Percentiles rank a stretch among this genome's conserved stretches.
phyloP scores from a whole-genome alignment of 352 stramenopile genomes.

The Pythium dissotocum region DNA sequence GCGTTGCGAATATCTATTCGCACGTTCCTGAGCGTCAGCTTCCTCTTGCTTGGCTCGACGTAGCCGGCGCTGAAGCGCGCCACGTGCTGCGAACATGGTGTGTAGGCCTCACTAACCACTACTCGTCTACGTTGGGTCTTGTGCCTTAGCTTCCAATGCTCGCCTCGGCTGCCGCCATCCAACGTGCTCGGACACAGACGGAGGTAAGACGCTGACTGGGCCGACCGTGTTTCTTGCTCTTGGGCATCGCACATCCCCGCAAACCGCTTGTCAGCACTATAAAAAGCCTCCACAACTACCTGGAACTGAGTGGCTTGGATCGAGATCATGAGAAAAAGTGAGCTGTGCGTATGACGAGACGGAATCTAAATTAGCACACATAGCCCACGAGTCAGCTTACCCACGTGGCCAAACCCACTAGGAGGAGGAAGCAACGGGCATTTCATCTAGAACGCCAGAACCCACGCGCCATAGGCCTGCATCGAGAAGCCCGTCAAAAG shows the following conservation, averaged over 20 bases:
- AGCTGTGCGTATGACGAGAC: not conserved
- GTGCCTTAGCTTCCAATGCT: not conserved
- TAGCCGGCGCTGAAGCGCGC: constrained; percentile 15
- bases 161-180: not conserved
- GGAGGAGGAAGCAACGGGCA: not conserved
- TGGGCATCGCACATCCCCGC: not conserved
- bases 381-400: not conserved
- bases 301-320: not conserved
- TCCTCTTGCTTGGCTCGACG: constrained; percentile 14
- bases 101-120: no score
- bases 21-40: not conserved
- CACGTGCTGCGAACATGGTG: constrained; percentile 22
- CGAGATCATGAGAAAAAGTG: not conserved
- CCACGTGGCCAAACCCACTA: no score
- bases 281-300: not conserved
- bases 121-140: not conserved
- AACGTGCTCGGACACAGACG: not conserved
- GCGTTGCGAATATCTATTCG: not conserved
- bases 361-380: not conserved
- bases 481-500: not conserved
- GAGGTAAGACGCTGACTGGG: not conserved
- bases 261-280: not conserved
- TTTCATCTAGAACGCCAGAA: not conserved
- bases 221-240: not conserved
- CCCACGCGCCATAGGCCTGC: not conserved